phyloP scores from a whole-genome alignment of 2,329 filamentous ascomycete genomes.

The Aspergillus sp. region DNA sequence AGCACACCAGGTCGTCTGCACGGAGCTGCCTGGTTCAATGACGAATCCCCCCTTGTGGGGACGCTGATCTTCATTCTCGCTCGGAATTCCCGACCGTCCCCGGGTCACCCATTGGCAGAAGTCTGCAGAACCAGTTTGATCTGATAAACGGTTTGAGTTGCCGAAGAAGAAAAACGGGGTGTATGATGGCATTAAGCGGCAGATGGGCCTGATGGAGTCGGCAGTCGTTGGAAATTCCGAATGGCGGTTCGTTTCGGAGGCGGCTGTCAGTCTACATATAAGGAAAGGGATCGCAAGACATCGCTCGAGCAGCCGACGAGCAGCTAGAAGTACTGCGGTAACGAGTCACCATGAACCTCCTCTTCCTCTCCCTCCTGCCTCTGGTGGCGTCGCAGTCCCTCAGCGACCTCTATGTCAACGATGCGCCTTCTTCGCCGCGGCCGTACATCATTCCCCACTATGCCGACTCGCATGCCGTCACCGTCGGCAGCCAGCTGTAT shows the following conservation, averaged over 20 bases:
- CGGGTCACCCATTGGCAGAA: neutral
- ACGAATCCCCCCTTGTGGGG: neutral
- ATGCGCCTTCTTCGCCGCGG: constrained; percentile 33
- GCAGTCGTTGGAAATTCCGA: neutral
- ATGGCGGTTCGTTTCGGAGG: neutral
- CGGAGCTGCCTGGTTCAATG: neutral
- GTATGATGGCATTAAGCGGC: neutral
- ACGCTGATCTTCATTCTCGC: neutral
- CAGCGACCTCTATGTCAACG: constrained; percentile 25
- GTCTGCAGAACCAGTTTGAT: neutral
- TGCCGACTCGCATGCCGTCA: constrained; percentile 31
- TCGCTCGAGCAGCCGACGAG: neutral
- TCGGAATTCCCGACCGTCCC: constrained; percentile 3
- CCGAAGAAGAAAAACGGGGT: neutral
- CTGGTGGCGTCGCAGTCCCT: constrained; percentile 9
- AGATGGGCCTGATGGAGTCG: neutral
- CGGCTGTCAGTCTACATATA: neutral
- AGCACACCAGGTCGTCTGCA: neutral
- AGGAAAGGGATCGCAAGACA: neutral
- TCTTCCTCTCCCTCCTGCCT: constrained; percentile 6
- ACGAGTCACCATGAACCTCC: constrained; percentile 4
- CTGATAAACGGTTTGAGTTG: neutral
- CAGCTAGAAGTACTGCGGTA: neutral
- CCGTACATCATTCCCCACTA: constrained; percentile 40
- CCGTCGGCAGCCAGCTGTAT: constrained; percentile 40